phyloP scores from a whole-genome alignment of 2,329 filamentous ascomycete species.

The Zelopaecilomyces penicillatus region DNA sequence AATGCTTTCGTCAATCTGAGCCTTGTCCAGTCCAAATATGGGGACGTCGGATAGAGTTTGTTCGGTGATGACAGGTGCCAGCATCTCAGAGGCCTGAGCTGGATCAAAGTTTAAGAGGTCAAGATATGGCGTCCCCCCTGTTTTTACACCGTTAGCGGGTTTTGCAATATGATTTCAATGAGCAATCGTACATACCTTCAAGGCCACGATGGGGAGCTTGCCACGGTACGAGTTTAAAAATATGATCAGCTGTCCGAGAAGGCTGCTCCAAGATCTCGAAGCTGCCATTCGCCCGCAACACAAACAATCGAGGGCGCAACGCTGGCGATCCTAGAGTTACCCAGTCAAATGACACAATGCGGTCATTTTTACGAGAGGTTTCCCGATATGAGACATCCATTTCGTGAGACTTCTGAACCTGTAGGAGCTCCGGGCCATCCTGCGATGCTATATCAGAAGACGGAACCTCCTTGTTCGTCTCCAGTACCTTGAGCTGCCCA shows the following conservation, averaged over 20 bases:
- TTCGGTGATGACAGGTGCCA: constrained; percentile 47
- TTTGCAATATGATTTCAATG: neutral
- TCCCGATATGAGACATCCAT: constrained; percentile 52
- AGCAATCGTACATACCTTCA: constrained; percentile 31
- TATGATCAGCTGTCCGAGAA: constrained; percentile 47
- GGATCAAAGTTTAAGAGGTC: constrained; percentile 51
- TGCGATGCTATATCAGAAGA: constrained; percentile 28
- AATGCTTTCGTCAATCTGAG: constrained; percentile 32
- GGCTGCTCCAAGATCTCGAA: constrained; percentile 57
- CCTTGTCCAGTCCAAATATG: constrained; percentile 47
- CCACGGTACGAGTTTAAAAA: constrained; percentile 55
- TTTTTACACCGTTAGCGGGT: constrained; percentile 10
- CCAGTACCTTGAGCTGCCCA: constrained; percentile 54
- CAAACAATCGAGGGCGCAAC: constrained; percentile 49
- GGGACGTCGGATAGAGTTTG: constrained; percentile 44
- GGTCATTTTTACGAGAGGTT: constrained; percentile 43
- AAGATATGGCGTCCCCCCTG: constrained; percentile 45
- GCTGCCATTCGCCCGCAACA: constrained; percentile 50
- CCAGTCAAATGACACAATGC: constrained; percentile 63
- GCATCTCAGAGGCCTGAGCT: constrained; percentile 41
- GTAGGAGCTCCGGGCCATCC: constrained; percentile 49
- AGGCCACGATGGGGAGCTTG: constrained; percentile 48
- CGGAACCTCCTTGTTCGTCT: constrained; percentile 47
- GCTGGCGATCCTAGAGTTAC: constrained; percentile 49
- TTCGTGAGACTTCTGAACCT: constrained; percentile 52